A percentile compares a stretch with the other conserved stretches of the same genome.
Evolutionary conservation across 495 filamentous ascomycete genomes (phyloP).

Genomic region (Amphirosellinia nigrospora): DNA sequence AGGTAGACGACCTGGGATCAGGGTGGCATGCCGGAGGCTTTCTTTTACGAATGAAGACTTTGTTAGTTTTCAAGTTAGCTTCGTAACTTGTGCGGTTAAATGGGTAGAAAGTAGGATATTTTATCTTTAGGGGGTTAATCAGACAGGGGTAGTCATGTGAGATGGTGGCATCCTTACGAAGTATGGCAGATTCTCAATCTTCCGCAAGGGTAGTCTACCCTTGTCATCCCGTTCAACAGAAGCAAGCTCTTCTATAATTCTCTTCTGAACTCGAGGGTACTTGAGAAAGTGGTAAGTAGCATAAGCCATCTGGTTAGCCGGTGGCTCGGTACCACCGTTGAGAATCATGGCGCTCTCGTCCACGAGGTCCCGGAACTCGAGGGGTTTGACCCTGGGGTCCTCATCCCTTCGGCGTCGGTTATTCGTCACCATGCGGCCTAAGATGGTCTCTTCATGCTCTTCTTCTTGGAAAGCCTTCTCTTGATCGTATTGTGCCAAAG

Average conservation of each 20-base stretch:
- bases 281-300: not conserved
- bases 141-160: too few relatives aligned
- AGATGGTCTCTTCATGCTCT: not conserved
- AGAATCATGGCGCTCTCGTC: conserved; percentile 3
- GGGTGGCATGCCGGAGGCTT: not conserved
- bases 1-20: not conserved
- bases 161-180: too few relatives aligned
- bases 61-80: too few relatives aligned
- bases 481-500: not conserved
- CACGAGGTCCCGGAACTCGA: not conserved
- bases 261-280: not conserved
- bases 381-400: not conserved
- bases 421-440: not conserved
- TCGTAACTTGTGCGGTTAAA: too few relatives aligned
- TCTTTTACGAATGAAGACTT: not conserved
- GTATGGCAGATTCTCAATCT: not conserved
- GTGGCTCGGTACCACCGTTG: not conserved
- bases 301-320: not conserved
- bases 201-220: not conserved
- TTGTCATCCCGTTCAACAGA: not conserved
- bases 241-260: not conserved
- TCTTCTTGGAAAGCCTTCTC: not conserved
- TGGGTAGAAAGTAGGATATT: too few relatives aligned
- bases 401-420: not conserved
- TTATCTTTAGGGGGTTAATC: too few relatives aligned